Conservation (phyloP, 2,329 filamentous ascomycete genomes). For the Macrophomina phaseolina region DNA sequence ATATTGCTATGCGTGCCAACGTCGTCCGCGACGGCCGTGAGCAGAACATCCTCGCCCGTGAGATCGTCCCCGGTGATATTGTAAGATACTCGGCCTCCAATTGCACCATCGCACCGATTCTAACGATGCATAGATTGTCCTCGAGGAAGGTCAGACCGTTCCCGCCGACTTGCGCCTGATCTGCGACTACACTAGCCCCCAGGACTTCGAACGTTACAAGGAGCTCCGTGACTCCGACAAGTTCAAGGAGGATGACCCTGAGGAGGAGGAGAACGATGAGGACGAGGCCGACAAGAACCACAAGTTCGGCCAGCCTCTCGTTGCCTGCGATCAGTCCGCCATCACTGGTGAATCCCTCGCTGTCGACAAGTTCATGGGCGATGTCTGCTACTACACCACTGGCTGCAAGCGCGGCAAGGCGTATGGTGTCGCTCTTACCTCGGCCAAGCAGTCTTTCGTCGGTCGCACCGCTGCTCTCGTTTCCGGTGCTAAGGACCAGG, state of each 20-base stretch:
- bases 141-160: slow-evolving; percentile 74
- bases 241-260: slow-evolving; percentile 62
- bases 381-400: slow-evolving; percentile 78
- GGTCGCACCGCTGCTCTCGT: slow-evolving; percentile 76
- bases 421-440: slow-evolving; percentile 70
- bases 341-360: slow-evolving; percentile 82
- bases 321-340: slow-evolving; percentile 78
- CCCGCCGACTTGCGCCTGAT: slow-evolving; percentile 74
- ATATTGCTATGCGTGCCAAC: slow-evolving; percentile 75
- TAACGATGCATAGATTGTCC: slow-evolving; percentile 57
- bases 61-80: slow-evolving; percentile 78
- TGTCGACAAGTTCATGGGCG: slow-evolving; percentile 80
- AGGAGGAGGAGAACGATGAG: slow-evolving; percentile 61
- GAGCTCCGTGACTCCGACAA: slow-evolving; percentile 63
- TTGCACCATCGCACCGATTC: slow-evolving; percentile 1
- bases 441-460: slow-evolving; percentile 76
- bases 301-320: slow-evolving; percentile 68
- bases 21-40: slow-evolving; percentile 72
- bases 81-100: slow-evolving; percentile 53
- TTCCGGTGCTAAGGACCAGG: slow-evolving; percentile 75
- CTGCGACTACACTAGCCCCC: slow-evolving; percentile 71
- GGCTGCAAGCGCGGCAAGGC: slow-evolving; percentile 82
- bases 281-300: slow-evolving; percentile 59
- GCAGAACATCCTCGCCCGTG: slow-evolving; percentile 72
- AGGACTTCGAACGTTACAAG: slow-evolving; percentile 71